Percentiles rank a stretch among this genome's conserved stretches.
These are phyloP conservation scores for Lumnitzera littorea DNA, from an alignment of 345 rosid species.

Conservation along the genomic window DNA sequence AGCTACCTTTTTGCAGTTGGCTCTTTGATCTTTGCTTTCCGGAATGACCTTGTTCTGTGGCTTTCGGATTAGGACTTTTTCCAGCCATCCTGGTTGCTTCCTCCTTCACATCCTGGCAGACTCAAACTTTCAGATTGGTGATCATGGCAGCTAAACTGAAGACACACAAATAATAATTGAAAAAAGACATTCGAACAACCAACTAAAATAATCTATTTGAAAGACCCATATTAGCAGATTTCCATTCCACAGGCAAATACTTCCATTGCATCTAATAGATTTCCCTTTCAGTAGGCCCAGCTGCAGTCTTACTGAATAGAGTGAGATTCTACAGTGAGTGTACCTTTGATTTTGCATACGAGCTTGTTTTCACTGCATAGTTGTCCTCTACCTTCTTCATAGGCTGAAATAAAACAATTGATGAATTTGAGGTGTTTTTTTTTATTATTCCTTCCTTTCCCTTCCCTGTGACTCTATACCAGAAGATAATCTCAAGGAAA, in stretches of 20 bases:
- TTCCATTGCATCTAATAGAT: no score
- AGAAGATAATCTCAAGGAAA: not conserved
- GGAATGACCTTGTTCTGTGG: constrained; percentile 24
- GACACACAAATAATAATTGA: no score
- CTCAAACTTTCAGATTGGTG: constrained; percentile 5
- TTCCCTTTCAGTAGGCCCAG: no score
- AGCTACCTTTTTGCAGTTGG: constrained; percentile 36
- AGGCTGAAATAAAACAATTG: constrained; percentile 23
- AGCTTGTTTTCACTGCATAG: constrained; percentile 16
- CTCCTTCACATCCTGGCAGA: constrained; percentile 32
- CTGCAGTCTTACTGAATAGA: no score
- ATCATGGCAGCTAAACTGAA: not conserved
- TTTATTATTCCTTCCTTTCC: no score
- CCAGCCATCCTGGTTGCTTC: constrained; percentile 30
- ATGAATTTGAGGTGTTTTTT: not conserved
- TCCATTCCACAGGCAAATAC: no score
- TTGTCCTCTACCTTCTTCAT: constrained; percentile 32
- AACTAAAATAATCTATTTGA: no score
- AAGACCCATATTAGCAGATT: no score
- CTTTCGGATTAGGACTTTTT: constrained; percentile 30
- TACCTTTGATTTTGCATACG: constrained; percentile 38
- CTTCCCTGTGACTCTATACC: not conserved
- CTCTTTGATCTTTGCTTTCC: constrained; percentile 21
- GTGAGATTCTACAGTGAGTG: not conserved
- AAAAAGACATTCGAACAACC: no score